A percentile compares a stretch with the other conserved stretches of the same genome.
phyloP scores from a whole-genome alignment of 2,329 filamentous ascomycete species.

The Monilinia laxa region DNA sequence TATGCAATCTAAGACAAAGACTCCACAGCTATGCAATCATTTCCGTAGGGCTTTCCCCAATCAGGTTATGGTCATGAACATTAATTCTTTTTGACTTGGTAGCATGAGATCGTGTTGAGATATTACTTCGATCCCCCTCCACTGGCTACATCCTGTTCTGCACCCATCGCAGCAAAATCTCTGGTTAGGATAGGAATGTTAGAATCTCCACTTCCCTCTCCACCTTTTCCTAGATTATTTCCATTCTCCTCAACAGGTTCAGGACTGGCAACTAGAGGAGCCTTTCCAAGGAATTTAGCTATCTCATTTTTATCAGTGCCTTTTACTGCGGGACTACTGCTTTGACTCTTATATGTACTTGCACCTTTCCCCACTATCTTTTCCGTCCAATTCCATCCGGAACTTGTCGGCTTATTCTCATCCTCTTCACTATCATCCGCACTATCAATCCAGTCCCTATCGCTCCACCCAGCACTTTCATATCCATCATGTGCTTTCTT shows the following conservation, averaged over 20 bases:
- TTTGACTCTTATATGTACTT: conserved; percentile 5
- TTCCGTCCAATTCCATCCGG: conserved; percentile 54
- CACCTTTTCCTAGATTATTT: background rate
- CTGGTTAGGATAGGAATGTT: background rate
- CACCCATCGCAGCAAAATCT: conserved; percentile 3
- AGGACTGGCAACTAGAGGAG: background rate
- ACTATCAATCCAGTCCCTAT: conserved; percentile 61
- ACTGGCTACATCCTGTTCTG: background rate
- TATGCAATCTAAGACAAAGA: background rate
- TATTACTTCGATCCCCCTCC: background rate
- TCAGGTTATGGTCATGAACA: background rate
- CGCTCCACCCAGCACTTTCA: conserved; percentile 63
- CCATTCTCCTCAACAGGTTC: background rate
- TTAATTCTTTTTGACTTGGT: background rate
- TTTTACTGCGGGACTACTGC: background rate
- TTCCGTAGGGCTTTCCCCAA: no score
- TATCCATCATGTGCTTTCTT: conserved; percentile 24
- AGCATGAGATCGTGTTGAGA: conserved; percentile 1
- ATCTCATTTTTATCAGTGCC: conserved; percentile 5
- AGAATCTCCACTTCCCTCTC: background rate
- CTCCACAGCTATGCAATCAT: conserved; percentile 12
- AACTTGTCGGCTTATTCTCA: conserved; percentile 27
- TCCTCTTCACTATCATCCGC: conserved; percentile 44
- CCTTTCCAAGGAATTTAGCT: conserved; percentile 3
- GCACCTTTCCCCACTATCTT: conserved; percentile 51